Evolutionary conservation across 169 alveolate genomes (phyloP), one percentile per base, ranked within the genome.

Genomic region (Toxoplasma gondii): DNA sequence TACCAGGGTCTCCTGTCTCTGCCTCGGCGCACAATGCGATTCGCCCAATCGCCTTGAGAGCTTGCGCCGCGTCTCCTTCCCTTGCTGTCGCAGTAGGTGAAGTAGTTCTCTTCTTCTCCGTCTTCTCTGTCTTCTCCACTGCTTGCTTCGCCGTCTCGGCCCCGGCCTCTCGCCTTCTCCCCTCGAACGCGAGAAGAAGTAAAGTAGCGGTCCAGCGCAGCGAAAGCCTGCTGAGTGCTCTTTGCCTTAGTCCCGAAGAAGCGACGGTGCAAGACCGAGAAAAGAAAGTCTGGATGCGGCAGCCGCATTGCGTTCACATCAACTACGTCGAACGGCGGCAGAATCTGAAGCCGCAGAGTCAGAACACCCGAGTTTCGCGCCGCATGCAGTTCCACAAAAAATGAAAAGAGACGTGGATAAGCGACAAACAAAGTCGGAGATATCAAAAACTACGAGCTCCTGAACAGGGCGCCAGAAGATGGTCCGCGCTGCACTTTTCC

Each of bases 241-340:
- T 34, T 74, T 31, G 91, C 64, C 91, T 86, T 86, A 7, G 43
- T 24, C 5, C 91, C 91, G 58, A 86, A 86, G 80, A 86, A 49
- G 24, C 58, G 91, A 19, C 78, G 41, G n/a, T 86, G 58, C 45
- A 86, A 43, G 38, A 45, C 91, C 27, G 58, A 41, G 58, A 86
- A 86, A 19, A 86, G 43, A 19, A 45, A 24, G 80, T 86, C 91
- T n/a, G 91, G 91, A 49, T 86, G 91, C 4, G 49, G 91, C 80
- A 86, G 91, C 41, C 91, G 91, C 91, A 86, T 86, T 31, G 80
- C 91, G 78, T 86, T 86, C 45, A 86, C 43, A 7, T 86, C 91
- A 16, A 45, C 78, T 17, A 31, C 24, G 78, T 39, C 58, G 44
- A 86, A 86, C 27, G 91, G 80, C 70, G 91, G 91, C 69, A 86